Base-by-base conservation (phyloP, 2,329 filamentous ascomycete species). In the Tolypocladium sp. region DNA sequence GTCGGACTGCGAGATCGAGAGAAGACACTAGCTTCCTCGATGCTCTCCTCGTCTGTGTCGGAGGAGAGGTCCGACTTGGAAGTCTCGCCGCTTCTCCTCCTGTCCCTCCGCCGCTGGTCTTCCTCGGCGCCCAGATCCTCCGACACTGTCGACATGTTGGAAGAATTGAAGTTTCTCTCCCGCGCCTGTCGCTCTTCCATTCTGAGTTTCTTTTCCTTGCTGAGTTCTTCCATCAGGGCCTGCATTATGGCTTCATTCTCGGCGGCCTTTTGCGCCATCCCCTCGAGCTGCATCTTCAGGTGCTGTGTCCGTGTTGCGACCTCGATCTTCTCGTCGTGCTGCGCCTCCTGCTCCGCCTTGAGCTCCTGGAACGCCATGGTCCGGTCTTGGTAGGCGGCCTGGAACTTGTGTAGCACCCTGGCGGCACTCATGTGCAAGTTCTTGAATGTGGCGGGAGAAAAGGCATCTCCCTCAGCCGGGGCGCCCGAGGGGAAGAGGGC, bases 1-100 rank as follows among this genome's bases (percentile, higher is more conserved):
- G 82, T 82, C 2, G 84, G 84, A 64, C 82, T 86, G 30, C 83
- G 76, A 42, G 81, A 81, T 46, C 83, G 75, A 17, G 83, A 86
- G 65, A 88, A 88, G 44, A 88, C 76, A 66, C 82, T 86, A 40
- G 78, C 79, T 25, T 71, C 75, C 61, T 81, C 81, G 25, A 73
- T 68, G 58, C 74, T 77, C 52, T 77, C 76, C 54, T 83, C 82
- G 37, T 78, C 84, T n/a, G 79, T 83, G 58, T 82, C 80, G 59
- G 76, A 76, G 63, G 76, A 67, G 13, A 65, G 59, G 55, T 78
- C 67, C 30, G 74, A 72, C 60, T 77, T 79, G 49, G 74, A 70
- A 2, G 77, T 80, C 62, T 76, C 74, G 59, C 68, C 71, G 62
- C 78, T 74, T 63, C 67, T 74, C 57, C 80, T 70, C 73, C 79